phyloP scores from a whole-genome alignment of 192 early-diverging fungal genomes.

The Backusella luteola region DNA sequence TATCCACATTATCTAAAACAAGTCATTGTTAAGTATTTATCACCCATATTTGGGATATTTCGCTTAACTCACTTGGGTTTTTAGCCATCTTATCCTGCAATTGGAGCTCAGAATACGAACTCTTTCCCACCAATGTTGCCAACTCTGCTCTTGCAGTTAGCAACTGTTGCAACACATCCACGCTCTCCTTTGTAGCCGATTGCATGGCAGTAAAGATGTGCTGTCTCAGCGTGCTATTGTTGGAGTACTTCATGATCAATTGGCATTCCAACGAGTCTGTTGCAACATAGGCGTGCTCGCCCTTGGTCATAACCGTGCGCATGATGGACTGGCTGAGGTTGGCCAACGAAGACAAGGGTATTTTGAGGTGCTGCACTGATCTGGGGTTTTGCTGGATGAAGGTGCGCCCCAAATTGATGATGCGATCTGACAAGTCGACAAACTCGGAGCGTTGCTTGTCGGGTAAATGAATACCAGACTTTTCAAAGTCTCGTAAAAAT shows the following conservation, averaged over 20 bases:
- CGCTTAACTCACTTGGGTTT: constrained; percentile 56
- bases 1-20: constrained; percentile 66
- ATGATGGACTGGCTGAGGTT: constrained; percentile 40
- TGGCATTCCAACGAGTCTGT: constrained; percentile 57
- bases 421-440: constrained; percentile 81
- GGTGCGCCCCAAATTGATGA: constrained; percentile 73
- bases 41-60: not conserved
- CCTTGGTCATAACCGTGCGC: constrained; percentile 23
- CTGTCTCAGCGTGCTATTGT: constrained; percentile 64
- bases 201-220: constrained; percentile 77
- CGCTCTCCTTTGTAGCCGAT: constrained; percentile 59
- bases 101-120: constrained; percentile 82
- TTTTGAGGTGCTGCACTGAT: constrained; percentile 36
- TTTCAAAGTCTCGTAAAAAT: constrained; percentile 91
- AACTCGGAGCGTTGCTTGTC: constrained; percentile 63
- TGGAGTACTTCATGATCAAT: constrained; percentile 62
- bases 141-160: constrained; percentile 72
- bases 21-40: no score
- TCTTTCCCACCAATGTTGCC: constrained; percentile 71
- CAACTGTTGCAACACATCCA: constrained; percentile 70
- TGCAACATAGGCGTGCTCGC: constrained; percentile 53
- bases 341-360: constrained; percentile 38
- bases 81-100: constrained; percentile 93
- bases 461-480: constrained; percentile 89
- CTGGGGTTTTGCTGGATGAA: constrained; percentile 57